Evolutionary conservation across 371 early-diverging fungal genomes (phyloP).

Genomic region (Basidiobolus meristosporus): DNA sequence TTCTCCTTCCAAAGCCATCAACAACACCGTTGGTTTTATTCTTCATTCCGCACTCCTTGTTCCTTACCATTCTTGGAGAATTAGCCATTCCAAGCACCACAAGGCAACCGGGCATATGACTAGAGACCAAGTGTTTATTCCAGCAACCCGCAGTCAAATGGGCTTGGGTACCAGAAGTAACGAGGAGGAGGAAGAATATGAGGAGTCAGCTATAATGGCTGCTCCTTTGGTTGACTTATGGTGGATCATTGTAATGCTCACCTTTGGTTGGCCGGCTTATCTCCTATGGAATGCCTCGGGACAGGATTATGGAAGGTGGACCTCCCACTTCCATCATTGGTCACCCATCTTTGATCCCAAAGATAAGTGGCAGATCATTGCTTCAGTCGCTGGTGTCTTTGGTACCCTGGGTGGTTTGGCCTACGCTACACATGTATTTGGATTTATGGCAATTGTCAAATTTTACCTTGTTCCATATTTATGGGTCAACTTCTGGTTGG

Average conservation of each 20-base stretch:
- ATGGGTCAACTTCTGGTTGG: slow-evolving; percentile 67
- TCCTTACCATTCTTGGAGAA: slow-evolving; percentile 63
- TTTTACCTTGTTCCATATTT: slow-evolving; percentile 77
- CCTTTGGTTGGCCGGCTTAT: slow-evolving; percentile 78
- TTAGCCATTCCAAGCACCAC: slow-evolving; percentile 66
- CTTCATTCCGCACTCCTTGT: slow-evolving; percentile 69
- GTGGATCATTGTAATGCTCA: slow-evolving; percentile 34
- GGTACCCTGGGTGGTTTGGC: slow-evolving; percentile 23
- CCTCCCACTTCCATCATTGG: slow-evolving; percentile 64
- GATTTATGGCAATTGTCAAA: slow-evolving; percentile 24
- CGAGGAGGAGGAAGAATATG: slow-evolving; percentile 16
- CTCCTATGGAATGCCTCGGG: slow-evolving; percentile 51
- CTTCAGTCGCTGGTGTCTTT: slow-evolving; percentile 46
- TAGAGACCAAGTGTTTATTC: slow-evolving; percentile 80
- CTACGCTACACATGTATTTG: slow-evolving; percentile 15
- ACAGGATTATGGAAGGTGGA: slow-evolving; percentile 45
- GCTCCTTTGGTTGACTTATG: slow-evolving; percentile 38
- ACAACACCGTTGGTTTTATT: slow-evolving; percentile 62
- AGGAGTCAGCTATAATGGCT: slow-evolving; percentile 29
- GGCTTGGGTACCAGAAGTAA: too few species aligned
- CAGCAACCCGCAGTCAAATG: slow-evolving; percentile 31
- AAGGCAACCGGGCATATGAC: slow-evolving; percentile 60
- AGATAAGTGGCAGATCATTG: slow-evolving; percentile 36
- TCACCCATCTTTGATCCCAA: slow-evolving; percentile 52
- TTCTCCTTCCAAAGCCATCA: slow-evolving; percentile 49